Conservation (phyloP, 2,329 filamentous ascomycete genomes). For the Cladorrhinum sp. region DNA sequence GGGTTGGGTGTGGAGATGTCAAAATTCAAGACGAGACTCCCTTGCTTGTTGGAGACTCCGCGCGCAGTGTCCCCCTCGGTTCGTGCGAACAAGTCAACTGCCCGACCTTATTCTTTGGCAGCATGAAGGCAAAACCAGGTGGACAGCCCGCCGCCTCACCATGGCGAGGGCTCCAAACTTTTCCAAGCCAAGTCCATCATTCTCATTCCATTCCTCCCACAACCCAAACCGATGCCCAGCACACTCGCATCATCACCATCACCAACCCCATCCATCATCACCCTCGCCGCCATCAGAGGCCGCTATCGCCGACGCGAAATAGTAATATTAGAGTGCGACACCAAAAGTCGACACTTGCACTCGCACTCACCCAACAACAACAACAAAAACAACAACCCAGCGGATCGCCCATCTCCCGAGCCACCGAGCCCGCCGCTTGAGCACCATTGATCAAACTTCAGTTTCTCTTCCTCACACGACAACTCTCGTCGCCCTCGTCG, state of each 20-base stretch:
- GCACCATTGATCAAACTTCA: background rate
- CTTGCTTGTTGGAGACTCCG: constrained; percentile 30
- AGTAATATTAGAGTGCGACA: constrained; percentile 29
- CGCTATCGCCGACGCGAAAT: constrained; percentile 27
- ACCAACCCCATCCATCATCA: constrained; percentile 19
- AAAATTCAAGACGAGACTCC: constrained; percentile 28
- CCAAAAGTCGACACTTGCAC: constrained; percentile 26
- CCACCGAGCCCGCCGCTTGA: background rate
- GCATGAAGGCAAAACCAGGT: constrained; percentile 32
- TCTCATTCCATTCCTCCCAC: constrained; percentile 19
- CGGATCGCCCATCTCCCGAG: constrained; percentile 21
- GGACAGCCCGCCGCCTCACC: constrained; percentile 28
- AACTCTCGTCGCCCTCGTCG: constrained; percentile 3
- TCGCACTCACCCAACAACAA: constrained; percentile 11
- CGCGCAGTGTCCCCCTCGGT: constrained; percentile 28
- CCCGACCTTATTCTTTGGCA: constrained; percentile 30
- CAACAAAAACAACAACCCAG: constrained; percentile 19
- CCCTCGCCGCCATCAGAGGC: constrained; percentile 18
- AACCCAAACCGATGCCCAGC: constrained; percentile 24
- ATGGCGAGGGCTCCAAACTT: constrained; percentile 30
- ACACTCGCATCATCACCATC: constrained; percentile 20
- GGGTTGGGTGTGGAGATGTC: constrained; percentile 17
- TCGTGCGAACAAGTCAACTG: constrained; percentile 31
- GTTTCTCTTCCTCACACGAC: constrained; percentile 11
- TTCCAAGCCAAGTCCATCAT: constrained; percentile 25